Conservation (phyloP, 1,139 yeast genomes). For the Magnusiomyces magnusii region DNA sequence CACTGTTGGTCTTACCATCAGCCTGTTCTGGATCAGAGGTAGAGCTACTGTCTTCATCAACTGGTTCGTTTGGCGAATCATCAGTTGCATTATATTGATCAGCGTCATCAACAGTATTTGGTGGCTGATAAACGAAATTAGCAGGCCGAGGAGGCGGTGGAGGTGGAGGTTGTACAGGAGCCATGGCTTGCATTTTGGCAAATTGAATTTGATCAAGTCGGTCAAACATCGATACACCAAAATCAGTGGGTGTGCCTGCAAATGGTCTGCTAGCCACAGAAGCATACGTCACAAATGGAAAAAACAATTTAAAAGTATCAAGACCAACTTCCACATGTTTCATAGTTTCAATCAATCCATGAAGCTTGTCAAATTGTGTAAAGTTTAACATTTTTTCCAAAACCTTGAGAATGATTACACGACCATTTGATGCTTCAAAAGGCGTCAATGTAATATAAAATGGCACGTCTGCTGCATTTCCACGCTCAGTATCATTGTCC, state of each 20-base stretch:
- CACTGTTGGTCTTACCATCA: not conserved
- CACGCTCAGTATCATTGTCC: conserved; percentile 37
- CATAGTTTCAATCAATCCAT: not conserved
- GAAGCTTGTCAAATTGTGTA: not conserved
- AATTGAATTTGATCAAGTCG: not conserved
- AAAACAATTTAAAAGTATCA: not conserved
- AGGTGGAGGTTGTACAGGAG: not conserved
- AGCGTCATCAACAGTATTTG: not conserved
- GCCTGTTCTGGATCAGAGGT: not conserved
- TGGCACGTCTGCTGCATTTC: conserved; percentile 43
- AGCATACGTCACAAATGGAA: not conserved
- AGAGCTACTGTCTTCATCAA: not conserved
- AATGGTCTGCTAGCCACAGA: not conserved
- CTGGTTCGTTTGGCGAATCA: not conserved
- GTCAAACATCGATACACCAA: not conserved
- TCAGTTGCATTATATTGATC: not conserved
- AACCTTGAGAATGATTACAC: conserved; percentile 49
- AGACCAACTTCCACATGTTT: not conserved
- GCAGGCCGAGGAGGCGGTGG: not conserved
- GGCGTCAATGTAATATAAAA: conserved; percentile 54
- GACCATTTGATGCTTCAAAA: conserved; percentile 46
- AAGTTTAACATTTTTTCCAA: conserved; percentile 9
- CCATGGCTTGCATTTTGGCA: not conserved
- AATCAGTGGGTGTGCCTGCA: not conserved
- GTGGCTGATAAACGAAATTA: not conserved